These are phyloP conservation scores for Citrullus mucosospermus DNA, from an alignment of 306 rosid genomes.

Conservation along the genomic window DNA sequence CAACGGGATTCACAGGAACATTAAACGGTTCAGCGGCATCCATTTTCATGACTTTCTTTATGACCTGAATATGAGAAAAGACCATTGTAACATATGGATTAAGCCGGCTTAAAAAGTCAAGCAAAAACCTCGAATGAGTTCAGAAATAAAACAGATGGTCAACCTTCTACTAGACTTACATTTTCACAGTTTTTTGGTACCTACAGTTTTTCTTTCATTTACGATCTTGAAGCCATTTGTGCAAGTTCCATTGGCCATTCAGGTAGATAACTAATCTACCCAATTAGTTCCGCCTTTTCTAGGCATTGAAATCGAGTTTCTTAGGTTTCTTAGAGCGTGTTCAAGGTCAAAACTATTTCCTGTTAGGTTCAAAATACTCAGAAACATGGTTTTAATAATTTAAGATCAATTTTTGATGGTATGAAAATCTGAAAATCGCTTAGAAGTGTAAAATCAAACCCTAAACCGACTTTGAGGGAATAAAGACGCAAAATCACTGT, in stretches of 20 bases:
- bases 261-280: neutral
- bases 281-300: neutral
- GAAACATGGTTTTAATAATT: no score
- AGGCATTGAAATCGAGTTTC: neutral
- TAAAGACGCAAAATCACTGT: no score
- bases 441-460: no score
- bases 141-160: neutral
- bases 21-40: constrained; percentile 95
- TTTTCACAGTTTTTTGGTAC: no score
- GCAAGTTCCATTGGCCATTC: neutral
- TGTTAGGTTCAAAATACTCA: no score
- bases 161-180: no score
- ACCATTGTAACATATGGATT: neutral
- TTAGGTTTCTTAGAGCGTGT: neutral
- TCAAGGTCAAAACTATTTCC: no score
- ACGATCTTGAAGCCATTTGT: neutral
- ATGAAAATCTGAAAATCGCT: no score
- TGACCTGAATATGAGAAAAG: constrained; percentile 30
- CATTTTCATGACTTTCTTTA: constrained; percentile 94
- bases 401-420: no score
- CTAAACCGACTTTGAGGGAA: no score
- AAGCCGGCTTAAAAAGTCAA: neutral
- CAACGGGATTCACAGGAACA: constrained; percentile 90
- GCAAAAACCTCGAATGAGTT: neutral
- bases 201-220: neutral